Conservation (phyloP, 2,329 filamentous ascomycete genomes). For the Phoma sp. region DNA sequence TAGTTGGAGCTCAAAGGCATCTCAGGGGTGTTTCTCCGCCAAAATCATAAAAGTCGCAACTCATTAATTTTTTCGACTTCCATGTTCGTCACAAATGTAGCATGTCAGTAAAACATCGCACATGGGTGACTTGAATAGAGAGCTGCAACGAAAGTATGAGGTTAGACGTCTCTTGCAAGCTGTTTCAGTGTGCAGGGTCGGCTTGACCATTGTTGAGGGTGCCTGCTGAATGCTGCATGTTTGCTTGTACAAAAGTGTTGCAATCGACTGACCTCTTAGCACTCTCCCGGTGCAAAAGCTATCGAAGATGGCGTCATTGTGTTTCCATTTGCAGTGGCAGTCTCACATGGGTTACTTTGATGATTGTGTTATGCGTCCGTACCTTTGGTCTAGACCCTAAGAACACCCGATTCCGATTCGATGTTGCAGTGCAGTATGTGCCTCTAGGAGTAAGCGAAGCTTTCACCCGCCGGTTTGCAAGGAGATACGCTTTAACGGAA, state of each 20-base stretch:
- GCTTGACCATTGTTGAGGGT: neutral
- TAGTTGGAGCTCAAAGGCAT: too few relatives aligned
- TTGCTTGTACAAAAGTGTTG: neutral
- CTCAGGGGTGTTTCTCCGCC: too few relatives aligned
- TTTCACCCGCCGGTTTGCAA: neutral
- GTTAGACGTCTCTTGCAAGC: neutral
- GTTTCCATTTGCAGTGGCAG: neutral
- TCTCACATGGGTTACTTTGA: neutral
- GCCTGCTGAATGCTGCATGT: neutral
- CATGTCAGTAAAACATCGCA: too few relatives aligned
- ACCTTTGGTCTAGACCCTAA: conserved; percentile 8
- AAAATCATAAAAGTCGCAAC: too few relatives aligned
- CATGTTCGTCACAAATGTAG: too few relatives aligned
- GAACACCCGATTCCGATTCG: neutral
- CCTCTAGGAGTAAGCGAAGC: conserved; percentile 6
- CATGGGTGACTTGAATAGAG: too few relatives aligned
- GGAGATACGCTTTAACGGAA: neutral
- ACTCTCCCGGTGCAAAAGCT: neutral
- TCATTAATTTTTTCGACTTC: too few relatives aligned
- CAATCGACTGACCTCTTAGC: neutral
- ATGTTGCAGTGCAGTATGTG: neutral
- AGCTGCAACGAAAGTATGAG: too few relatives aligned
- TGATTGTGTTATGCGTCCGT: neutral
- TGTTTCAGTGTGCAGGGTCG: neutral
- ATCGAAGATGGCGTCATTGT: conserved; percentile 1